These are phyloP conservation scores for Suhomyces terraborum DNA, from an alignment of 1,139 yeast species.

Conservation along the genomic window DNA sequence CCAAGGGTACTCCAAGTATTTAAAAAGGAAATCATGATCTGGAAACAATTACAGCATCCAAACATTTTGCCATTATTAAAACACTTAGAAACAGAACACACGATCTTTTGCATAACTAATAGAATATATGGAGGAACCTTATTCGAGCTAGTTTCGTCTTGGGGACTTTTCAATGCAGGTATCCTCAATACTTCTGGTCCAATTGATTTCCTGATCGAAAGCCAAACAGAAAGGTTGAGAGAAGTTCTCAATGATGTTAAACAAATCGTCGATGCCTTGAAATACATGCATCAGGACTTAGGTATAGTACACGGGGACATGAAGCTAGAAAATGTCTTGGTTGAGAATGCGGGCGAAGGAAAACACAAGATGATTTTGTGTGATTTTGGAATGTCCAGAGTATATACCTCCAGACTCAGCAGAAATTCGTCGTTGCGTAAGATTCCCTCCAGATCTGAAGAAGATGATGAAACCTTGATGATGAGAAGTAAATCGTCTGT, in stretches of 20 bases:
- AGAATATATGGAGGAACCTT: slow-evolving; percentile 79
- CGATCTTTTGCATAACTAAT: slow-evolving; percentile 73
- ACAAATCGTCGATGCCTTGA: slow-evolving; percentile 64
- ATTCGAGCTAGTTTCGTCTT: slow-evolving; percentile 68
- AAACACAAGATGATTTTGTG: slow-evolving; percentile 53
- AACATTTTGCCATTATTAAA: slow-evolving; percentile 64
- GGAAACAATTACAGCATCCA: slow-evolving; percentile 69
- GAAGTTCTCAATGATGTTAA: slow-evolving; percentile 35
- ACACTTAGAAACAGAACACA: slow-evolving; percentile 60
- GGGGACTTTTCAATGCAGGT: slow-evolving; percentile 54
- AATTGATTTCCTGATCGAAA: slow-evolving; percentile 32
- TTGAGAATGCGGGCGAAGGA: slow-evolving; percentile 40
- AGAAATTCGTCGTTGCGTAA: slow-evolving; percentile 25
- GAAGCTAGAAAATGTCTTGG: slow-evolving; percentile 80
- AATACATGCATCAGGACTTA: slow-evolving; percentile 65
- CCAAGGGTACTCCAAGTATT: slow-evolving; percentile 52
- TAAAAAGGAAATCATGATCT: slow-evolving; percentile 68
- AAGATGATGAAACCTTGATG: slow-evolving; percentile 19
- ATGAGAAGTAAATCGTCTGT: slow-evolving; percentile 52
- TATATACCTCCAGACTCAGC: slow-evolving; percentile 34
- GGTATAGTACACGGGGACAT: slow-evolving; percentile 87
- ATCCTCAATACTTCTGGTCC: slow-evolving; percentile 32
- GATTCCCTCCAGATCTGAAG: slow-evolving; percentile 6
- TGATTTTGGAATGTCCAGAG: slow-evolving; percentile 82
- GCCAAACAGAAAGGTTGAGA: slow-evolving; percentile 28